A percentile compares a stretch with the other conserved stretches of the same genome.
Evolutionary conservation across 1,139 yeast genomes (phyloP).

Genomic region (Martiniozyma asiatica): DNA sequence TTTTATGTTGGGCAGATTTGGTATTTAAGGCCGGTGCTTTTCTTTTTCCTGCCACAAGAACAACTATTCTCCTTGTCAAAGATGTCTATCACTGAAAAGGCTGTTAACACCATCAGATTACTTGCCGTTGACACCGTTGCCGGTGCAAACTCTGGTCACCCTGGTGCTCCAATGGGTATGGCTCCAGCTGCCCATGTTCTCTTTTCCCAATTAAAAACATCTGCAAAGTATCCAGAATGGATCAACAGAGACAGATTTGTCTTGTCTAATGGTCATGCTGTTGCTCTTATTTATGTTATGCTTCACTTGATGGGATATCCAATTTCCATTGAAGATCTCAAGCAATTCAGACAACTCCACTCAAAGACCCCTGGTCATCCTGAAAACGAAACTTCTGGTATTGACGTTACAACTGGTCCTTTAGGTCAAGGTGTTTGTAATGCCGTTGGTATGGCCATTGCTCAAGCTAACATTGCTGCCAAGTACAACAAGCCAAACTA

Average conservation of each 20-base stretch:
- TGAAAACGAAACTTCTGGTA: constrained; percentile 76
- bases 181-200: constrained; percentile 78
- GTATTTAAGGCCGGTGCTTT: too few species aligned
- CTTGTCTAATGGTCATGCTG: constrained; percentile 93
- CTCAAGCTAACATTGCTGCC: constrained; percentile 87
- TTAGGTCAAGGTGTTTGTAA: constrained; percentile 97
- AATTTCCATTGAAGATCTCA: constrained; percentile 73
- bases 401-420: constrained; percentile 98
- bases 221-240: constrained; percentile 89
- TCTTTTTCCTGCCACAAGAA: too few species aligned
- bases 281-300: constrained; percentile 80
- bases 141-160: constrained; percentile 95
- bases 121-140: constrained; percentile 81
- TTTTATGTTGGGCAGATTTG: too few species aligned
- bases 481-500: constrained; percentile 83
- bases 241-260: constrained; percentile 92
- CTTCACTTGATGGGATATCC: constrained; percentile 81
- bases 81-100: constrained; percentile 38
- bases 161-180: constrained; percentile 98
- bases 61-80: too few species aligned
- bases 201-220: constrained; percentile 73
- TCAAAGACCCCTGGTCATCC: constrained; percentile 99
- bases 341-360: constrained; percentile 79
- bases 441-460: constrained; percentile 96
- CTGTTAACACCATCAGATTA: constrained; percentile 83